Evolutionary conservation across 2,329 filamentous ascomycete species (phyloP), one percentile per base, ranked within the genome.

Genomic region (Shiraia sp.): DNA sequence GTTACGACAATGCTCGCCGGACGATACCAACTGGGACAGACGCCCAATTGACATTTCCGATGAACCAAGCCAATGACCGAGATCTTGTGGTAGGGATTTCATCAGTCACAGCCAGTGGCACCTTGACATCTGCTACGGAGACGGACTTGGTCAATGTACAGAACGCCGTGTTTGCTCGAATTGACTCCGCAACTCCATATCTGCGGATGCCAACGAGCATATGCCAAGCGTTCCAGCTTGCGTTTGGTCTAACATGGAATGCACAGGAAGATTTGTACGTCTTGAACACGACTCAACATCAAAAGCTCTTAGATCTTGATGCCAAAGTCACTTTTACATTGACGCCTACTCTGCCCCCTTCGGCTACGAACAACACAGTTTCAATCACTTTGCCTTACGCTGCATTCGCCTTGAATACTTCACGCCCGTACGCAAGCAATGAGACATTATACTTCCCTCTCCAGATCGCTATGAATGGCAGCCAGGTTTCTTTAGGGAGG

Each of bases 171-270:
- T 51, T 51, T 10, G 79, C 80, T 15, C 57, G 80, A 38, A 79
- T 88, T 41, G 84, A 88, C 60, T 70, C 69, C 1, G 55, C 63
- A 0, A 47, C 67, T 5, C 56, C 69, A 1, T 50, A 70, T 13
- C 32, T 72, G 2, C 70, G 59, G 51, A 57, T 72, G 1, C 68
- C 69, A 3, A 35, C 47, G 3, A 39, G 36, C 6, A 65, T 59
- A 7, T 71, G 65, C 31, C 17, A 59, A 12, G 48, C 38, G 1
- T 72, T 72, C 30, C 68, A 68, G 40, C 42, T 35, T 12, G 58
- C 60, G 4, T 71, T 72, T 36, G 57, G 54, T 1, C 51, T 72
- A 4, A 53, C 44, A 3, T 61, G 56, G 32, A 55, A 72, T 35
- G 33, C 40, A 2, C 51, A 44, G 4, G 43, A 49, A 0, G 45